A percentile compares a stretch with the other conserved stretches of the same genome.
Conservation (phyloP, 345 rosid genomes). For the Eucalyptus albens region DNA sequence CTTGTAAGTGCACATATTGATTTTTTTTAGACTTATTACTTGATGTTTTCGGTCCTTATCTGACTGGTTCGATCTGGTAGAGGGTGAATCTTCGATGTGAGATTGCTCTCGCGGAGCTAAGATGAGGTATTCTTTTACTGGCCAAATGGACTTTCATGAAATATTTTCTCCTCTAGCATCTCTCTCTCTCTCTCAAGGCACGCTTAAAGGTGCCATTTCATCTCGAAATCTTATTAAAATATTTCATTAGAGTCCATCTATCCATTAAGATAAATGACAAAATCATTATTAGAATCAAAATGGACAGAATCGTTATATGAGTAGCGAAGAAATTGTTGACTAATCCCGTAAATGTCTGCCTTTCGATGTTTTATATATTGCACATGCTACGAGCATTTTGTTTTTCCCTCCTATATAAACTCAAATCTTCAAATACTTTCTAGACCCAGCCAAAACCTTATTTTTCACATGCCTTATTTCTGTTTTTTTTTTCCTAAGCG, state of each 20-base stretch:
- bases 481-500: background rate
- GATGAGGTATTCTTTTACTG: no score
- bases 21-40: background rate
- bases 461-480: background rate
- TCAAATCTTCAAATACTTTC: background rate
- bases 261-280: background rate
- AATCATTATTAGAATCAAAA: background rate
- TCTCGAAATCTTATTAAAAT: background rate
- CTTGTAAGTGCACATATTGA: background rate
- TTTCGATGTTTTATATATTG: background rate
- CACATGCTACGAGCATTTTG: background rate
- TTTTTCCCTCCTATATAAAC: background rate
- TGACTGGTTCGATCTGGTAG: background rate
- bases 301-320: background rate
- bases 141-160: no score
- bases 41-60: no score
- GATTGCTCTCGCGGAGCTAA: background rate
- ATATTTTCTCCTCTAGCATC: no score
- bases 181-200: no score
- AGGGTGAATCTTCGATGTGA: background rate
- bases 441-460: background rate
- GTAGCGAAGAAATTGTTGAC: background rate
- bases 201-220: background rate
- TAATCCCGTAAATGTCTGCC: background rate
- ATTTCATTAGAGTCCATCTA: background rate